Conservation (phyloP, 768 basidiomycete genomes). For the Termitomyces titanicus region DNA sequence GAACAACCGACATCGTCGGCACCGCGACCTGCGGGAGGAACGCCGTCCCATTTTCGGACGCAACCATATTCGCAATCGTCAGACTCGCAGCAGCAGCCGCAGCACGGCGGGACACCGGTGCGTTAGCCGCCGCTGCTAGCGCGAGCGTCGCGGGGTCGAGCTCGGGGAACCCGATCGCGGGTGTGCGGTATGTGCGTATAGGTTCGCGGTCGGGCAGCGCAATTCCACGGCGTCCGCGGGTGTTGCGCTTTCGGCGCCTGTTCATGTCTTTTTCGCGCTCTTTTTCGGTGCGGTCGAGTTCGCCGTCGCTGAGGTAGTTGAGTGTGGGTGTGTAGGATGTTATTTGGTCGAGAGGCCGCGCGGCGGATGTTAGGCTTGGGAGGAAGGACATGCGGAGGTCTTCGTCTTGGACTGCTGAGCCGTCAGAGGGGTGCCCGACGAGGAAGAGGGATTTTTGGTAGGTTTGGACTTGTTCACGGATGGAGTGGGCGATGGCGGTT, state of each 20-base stretch:
- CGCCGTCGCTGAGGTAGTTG: slow-evolving; percentile 83
- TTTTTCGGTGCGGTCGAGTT: slow-evolving; percentile 85
- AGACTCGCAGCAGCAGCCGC: slow-evolving; percentile 82
- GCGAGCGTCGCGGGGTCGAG: slow-evolving; percentile 70
- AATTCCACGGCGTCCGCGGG: slow-evolving; percentile 75
- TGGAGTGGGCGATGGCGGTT: slow-evolving; percentile 92
- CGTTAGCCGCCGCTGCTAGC: slow-evolving; percentile 57
- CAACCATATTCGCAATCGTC: slow-evolving; percentile 91
- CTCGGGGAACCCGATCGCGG: slow-evolving; percentile 82
- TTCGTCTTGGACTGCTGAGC: slow-evolving; percentile 77
- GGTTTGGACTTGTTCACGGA: slow-evolving; percentile 90
- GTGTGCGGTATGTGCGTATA: slow-evolving; percentile 86
- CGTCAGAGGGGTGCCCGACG: slow-evolving; percentile 83
- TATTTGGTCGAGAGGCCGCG: slow-evolving; percentile 76
- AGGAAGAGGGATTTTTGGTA: slow-evolving; percentile 92
- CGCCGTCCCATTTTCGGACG: slow-evolving; percentile 79
- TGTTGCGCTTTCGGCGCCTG: slow-evolving; percentile 81
- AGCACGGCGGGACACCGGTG: slow-evolving; percentile 72
- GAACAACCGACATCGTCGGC: slow-evolving; percentile 21
- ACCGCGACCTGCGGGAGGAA: slow-evolving; percentile 43
- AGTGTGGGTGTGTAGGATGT: slow-evolving; percentile 84
- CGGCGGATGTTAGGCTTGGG: slow-evolving; percentile 68
- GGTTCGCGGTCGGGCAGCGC: slow-evolving; percentile 92
- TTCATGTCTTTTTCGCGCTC: slow-evolving; percentile 92
- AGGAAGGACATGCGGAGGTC: slow-evolving; percentile 89